phyloP scores from a whole-genome alignment of 164 flowering plant genomes.

The Tinospora cordifolia region DNA sequence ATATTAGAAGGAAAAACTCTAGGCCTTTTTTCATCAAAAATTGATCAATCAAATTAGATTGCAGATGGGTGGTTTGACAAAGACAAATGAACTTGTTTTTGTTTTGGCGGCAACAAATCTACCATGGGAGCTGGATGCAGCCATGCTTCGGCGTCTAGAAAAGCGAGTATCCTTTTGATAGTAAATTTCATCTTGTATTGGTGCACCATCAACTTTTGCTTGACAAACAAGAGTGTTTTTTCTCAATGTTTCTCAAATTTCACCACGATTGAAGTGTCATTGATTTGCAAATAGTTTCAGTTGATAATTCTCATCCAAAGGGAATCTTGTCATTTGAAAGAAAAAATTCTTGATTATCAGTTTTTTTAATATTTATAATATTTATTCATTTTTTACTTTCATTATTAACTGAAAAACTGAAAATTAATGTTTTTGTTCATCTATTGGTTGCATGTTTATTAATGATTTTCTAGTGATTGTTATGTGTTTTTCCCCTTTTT shows the following conservation, averaged over 20 bases:
- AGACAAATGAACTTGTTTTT: conserved; percentile 87
- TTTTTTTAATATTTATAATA: no score
- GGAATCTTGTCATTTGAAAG: no score
- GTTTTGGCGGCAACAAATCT: conserved; percentile 98
- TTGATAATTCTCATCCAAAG: no score
- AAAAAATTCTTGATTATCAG: no score
- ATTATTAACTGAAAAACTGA: background rate
- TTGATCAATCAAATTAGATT: conserved; percentile 32
- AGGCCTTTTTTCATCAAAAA: background rate
- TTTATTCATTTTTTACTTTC: background rate
- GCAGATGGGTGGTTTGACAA: conserved; percentile 98
- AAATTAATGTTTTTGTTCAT: background rate
- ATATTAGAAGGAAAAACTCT: background rate
- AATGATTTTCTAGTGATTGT: background rate
- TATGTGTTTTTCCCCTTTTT: background rate
- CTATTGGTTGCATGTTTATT: background rate
- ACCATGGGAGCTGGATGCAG: conserved; percentile 98
- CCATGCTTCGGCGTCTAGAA: conserved; percentile 98
- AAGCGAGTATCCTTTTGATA: conserved; percentile 70
- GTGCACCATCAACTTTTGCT: background rate
- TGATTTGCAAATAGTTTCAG: no score
- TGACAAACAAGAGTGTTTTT: background rate
- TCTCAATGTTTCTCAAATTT: background rate
- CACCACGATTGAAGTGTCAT: no score
- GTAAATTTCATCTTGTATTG: background rate